These are phyloP conservation scores for Trichoderma cornu-damae DNA, from an alignment of 2,329 filamentous ascomycete genomes.

Conservation along the genomic window DNA sequence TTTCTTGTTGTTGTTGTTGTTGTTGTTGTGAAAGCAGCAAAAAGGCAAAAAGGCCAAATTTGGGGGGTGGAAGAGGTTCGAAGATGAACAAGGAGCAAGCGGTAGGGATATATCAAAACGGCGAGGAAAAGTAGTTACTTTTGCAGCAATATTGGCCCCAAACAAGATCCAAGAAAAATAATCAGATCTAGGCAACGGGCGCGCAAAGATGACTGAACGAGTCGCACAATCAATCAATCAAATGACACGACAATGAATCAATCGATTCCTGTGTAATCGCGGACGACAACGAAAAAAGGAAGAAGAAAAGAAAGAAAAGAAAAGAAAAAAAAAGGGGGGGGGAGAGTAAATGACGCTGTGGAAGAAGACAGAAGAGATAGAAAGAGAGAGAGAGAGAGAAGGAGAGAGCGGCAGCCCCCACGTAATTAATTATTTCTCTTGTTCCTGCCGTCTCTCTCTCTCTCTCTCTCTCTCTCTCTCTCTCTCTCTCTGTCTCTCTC, in stretches of 20 bases:
- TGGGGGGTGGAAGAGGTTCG: not conserved
- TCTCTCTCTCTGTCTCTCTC: too few relatives aligned
- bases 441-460: not conserved
- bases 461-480: not conserved
- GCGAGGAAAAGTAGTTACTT: not conserved
- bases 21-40: not conserved
- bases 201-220: conserved; percentile 2
- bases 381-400: not conserved
- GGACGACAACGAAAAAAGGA: conserved; percentile 3
- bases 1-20: too few relatives aligned
- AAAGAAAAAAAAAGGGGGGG: too few relatives aligned
- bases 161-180: conserved; percentile 14
- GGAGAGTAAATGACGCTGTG: conserved; percentile 13
- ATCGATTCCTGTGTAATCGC: conserved; percentile 17
- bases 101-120: conserved; percentile 6
- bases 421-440: not conserved
- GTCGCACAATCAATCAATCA: conserved; percentile 16
- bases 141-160: conserved; percentile 11
- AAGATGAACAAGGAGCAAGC: not conserved
- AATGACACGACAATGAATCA: conserved; percentile 11
- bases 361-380: conserved; percentile 1
- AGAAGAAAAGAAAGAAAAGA: conserved; percentile 7
- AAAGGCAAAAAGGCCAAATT: not conserved
- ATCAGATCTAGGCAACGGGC: conserved; percentile 4
- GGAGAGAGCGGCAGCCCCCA: not conserved